Evolutionary conservation across 148 eudicot genomes (phyloP).

Genomic region (Suaeda aralocaspica): DNA sequence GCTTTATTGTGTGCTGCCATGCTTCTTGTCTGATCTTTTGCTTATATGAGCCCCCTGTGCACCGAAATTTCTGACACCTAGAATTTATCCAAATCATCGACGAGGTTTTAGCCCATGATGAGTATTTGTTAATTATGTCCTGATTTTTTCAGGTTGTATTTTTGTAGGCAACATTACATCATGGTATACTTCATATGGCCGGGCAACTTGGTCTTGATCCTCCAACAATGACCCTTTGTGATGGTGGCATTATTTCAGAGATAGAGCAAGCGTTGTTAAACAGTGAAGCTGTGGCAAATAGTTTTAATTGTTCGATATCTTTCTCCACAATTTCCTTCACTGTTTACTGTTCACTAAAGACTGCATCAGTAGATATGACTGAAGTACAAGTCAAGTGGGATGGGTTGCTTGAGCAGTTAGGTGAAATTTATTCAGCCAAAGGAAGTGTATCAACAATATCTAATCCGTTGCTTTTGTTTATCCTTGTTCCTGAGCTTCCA

Average conservation of each 20-base stretch:
- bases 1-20: not conserved
- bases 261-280: constrained; percentile 74
- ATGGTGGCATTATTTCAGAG: constrained; percentile 59
- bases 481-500: constrained; percentile 87
- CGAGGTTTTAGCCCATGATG: not conserved
- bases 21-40: not conserved
- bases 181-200: constrained; percentile 81
- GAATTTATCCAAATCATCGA: not conserved
- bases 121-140: not conserved
- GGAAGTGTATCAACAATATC: constrained; percentile 30
- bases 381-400: constrained; percentile 47
- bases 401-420: constrained; percentile 43
- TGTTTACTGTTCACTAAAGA: constrained; percentile 56
- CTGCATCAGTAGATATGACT: constrained; percentile 36
- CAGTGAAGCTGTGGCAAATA: constrained; percentile 79
- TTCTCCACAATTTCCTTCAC: constrained; percentile 53
- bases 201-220: constrained; percentile 99
- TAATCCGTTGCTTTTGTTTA: constrained; percentile 55
- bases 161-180: constrained; percentile 77
- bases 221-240: constrained; percentile 74
- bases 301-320: constrained; percentile 65
- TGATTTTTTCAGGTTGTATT: constrained; percentile 14
- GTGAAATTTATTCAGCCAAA: constrained; percentile 29
- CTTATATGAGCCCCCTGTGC: not conserved
- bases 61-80: not conserved